Evolutionary conservation across 75 land plant species (phyloP), one percentile per base, ranked within the genome.

Genomic region (Picea sitchensis): DNA sequence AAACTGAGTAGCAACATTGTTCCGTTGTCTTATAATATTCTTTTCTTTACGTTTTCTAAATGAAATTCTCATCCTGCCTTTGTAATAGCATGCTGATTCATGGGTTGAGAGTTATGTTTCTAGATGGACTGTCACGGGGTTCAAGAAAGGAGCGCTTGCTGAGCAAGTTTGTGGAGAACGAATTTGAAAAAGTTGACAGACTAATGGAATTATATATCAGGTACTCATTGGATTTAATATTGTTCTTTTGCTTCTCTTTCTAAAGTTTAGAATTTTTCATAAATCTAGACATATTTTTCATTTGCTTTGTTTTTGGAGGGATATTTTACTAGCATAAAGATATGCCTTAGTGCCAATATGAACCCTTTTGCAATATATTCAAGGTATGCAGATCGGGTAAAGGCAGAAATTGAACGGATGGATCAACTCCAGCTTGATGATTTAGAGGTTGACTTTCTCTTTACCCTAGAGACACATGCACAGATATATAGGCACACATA

Each of bases 141-240:
- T 88, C 96, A 65, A 88, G 98, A 85, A 90, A 90, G 85, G 99
- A 98, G 21, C 91, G 99, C 12, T 78, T 98, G 77, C 69, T 98
- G 31, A 89, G 93, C 79, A 98, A 98, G 80, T 98, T 95, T 81
- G 86, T 87, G 44, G 99, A 98, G 68, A 95, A 88, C 79, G 99
- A 98, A 74, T 98, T 86, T 81, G 99, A 98, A 81, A 98, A 98
- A 83, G 92, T 98, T 65, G 99, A 98, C 68, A 81, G 99, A 31
- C 91, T 98, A 59, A 98, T 98, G 99, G 99, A 98, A 82, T 87
- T 96, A n/a, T 94, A 92, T 79, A 80, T 96, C 80, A 92, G 98
- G 99, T 96, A 79, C 41, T 65, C 17, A 14, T 78, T 71, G 63
- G 44, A 38, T 51, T 15, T 17, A 44, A 14, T 31, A 17, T 18